A percentile compares a stretch with the other conserved stretches of the same genome.
Evolutionary conservation across 441 rosid species (phyloP).

Genomic region (Croton setiger): DNA sequence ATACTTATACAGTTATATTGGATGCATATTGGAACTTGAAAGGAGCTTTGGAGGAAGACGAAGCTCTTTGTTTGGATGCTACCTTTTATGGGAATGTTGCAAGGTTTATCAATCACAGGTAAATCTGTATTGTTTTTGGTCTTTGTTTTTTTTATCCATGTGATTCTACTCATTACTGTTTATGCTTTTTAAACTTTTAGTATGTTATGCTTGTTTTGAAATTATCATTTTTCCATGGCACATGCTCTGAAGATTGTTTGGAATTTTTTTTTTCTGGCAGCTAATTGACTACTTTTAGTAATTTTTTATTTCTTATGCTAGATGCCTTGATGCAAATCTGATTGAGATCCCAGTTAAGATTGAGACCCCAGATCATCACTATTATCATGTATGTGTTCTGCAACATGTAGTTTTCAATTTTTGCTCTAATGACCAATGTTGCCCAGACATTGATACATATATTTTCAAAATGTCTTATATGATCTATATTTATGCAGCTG

Average conservation of each 20-base stretch:
- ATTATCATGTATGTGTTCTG: constrained; percentile 62
- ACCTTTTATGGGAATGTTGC: constrained; percentile 74
- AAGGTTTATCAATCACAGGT: constrained; percentile 96
- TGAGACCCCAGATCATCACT: constrained; percentile 65
- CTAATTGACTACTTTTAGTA: constrained; percentile 14
- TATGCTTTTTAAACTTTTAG: background rate
- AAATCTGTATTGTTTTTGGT: constrained; percentile 8
- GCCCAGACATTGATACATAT: constrained; percentile 1
- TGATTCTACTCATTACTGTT: constrained; percentile 1
- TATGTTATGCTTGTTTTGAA: background rate
- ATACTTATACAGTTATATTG: constrained; percentile 45
- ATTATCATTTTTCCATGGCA: no score
- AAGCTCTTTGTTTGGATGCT: constrained; percentile 83
- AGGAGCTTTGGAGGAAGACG: constrained; percentile 44
- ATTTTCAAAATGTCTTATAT: constrained; percentile 16
- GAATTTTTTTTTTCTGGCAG: constrained; percentile 8
- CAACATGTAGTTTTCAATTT: constrained; percentile 12
- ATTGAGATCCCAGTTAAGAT: constrained; percentile 94
- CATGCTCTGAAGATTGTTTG: no score
- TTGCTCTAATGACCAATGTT: background rate
- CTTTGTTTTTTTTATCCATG: background rate
- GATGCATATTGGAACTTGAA: constrained; percentile 81
- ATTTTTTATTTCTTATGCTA: constrained; percentile 23
- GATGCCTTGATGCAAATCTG: constrained; percentile 90
- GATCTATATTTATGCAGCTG: constrained; percentile 44